These are phyloP conservation scores for Rhodosporidiobolus sp. DNA, from an alignment of 768 basidiomycete species.

Conservation along the genomic window DNA sequence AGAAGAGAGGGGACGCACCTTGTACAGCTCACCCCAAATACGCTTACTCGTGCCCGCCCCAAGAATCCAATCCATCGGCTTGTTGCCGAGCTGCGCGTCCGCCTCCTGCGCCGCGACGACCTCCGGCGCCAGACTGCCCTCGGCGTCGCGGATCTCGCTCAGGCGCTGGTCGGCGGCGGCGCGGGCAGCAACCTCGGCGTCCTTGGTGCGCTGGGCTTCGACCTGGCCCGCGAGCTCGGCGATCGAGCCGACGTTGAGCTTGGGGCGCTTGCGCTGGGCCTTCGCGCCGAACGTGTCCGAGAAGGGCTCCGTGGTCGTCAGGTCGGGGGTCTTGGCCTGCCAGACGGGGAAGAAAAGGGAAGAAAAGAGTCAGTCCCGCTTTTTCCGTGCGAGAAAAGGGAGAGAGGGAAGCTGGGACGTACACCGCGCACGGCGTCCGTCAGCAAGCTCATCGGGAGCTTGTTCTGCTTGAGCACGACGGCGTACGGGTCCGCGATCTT, in stretches of 20 bases:
- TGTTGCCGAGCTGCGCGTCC: constrained; percentile 29
- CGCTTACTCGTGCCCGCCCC: constrained; percentile 91
- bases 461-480: constrained; percentile 86
- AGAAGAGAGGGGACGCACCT: constrained; percentile 48
- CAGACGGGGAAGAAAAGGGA: background rate
- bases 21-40: constrained; percentile 97
- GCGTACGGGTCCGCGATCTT: constrained; percentile 94
- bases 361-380: no score
- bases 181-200: constrained; percentile 8
- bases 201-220: constrained; percentile 11
- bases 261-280: constrained; percentile 85
- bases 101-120: constrained; percentile 21
- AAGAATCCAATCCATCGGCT: constrained; percentile 53
- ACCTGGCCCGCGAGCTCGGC: constrained; percentile 67
- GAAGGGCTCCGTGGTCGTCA: constrained; percentile 95
- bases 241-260: constrained; percentile 81
- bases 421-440: constrained; percentile 77
- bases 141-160: constrained; percentile 30
- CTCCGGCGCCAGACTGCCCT: constrained; percentile 33
- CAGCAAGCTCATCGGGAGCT: constrained; percentile 92
- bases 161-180: constrained; percentile 31
- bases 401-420: constrained; percentile 32
- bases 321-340: constrained; percentile 69
- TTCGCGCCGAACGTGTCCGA: constrained; percentile 92
- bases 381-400: no score